phyloP scores from a whole-genome alignment of 78 protist species.

The Dictyostelium discoideum region dicty_2.7 NC_007090.3:2479001-2479500 shows the following conservation, averaged over 20 bases:
- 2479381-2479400: conserved; percentile 4
- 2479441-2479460: not conserved
- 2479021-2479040: too few species aligned
- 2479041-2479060: too few species aligned
- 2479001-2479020: too few species aligned
- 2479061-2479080: too few species aligned
- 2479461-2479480: not conserved
- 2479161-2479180: conserved; percentile 15
- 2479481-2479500: not conserved
- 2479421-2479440: not conserved
- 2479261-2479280: conserved; percentile 9
- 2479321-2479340: not conserved
- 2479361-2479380: conserved; percentile 6
- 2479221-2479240: conserved; percentile 20
- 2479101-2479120: too few species aligned
- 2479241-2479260: not conserved
- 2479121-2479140: too few species aligned
- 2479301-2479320: not conserved
- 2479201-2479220: not conserved
- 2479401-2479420: not conserved
- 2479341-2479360: not conserved
- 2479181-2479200: conserved; percentile 17
- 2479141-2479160: too few species aligned
- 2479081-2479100: too few species aligned
- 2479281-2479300: not conserved